Evolutionary conservation across 2,329 filamentous ascomycete species (phyloP), one percentile per base, ranked within the genome.

Genomic region (Sporothrix euskadiensis): DNA sequence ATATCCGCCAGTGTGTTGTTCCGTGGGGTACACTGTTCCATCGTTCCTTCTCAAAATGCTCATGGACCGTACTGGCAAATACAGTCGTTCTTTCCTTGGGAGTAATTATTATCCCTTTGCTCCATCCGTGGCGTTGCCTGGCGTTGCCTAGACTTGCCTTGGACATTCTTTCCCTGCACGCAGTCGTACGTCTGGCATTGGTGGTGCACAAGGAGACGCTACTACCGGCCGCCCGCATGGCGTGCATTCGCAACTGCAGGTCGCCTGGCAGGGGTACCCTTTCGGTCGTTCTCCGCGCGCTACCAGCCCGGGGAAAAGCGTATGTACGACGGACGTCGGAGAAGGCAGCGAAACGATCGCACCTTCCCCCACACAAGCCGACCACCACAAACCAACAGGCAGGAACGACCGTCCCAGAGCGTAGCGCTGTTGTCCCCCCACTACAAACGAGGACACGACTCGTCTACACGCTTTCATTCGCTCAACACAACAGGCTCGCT

Each of bases 311-410:
- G 52, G 14, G 41, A 6, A 73, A 61, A 69, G 52, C 72, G 72
- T 73, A 73, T 73, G 72, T 73, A 73, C 72, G 72, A 73, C 72
- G 72, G 72, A 73, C 41, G 41, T 73, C 66, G 72, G 65, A 73
- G 71, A 32, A 39, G 39, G 47, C 44, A 49, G 44, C 44, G 14
- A 49, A 49, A 49, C 14, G 52, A n/a, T 54, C 52, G 30, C 47
- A 14, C 47, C 66, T 54, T 54, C 32, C 66, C 66, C 66, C 47
- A 69, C 66, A 56, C 47, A 1, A 49, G 19, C 30, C 26, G 14
- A 49, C 35, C 35, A 22, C n/a, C 52, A 54, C 49, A 3, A n/a
- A 22, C 16, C 16, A 7, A 19, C 16, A 3, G 39, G 14, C 10
- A 35, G 39, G 4, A 35, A 68, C 30, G 65, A 26, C 4, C 35